Conservation (phyloP, 306 rosid species). For the Delonix regia region DNA sequence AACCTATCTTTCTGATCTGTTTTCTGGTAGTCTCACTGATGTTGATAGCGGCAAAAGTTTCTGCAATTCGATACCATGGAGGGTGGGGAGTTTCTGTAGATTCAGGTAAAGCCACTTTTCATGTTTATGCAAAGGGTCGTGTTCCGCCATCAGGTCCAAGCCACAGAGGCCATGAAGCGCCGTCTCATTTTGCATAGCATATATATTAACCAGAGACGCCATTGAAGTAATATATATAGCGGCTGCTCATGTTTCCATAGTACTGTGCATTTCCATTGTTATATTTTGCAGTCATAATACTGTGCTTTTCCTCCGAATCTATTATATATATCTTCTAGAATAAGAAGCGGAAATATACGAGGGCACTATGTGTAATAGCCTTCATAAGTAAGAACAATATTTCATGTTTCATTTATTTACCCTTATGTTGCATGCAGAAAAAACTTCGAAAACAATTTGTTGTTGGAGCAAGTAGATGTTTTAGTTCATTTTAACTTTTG, state of each 20-base stretch:
- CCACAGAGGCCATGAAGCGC: constrained; percentile 33
- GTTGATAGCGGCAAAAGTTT: background rate
- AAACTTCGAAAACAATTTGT: no score
- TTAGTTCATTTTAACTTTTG: background rate
- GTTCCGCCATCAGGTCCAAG: constrained; percentile 50
- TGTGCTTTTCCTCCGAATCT: background rate
- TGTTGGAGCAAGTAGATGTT: background rate
- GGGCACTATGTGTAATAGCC: background rate
- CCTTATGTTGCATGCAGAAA: background rate
- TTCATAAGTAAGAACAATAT: no score
- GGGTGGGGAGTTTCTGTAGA: constrained; percentile 11
- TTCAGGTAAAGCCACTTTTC: constrained; percentile 8
- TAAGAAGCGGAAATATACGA: background rate
- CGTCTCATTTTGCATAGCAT: background rate
- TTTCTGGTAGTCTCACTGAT: constrained; percentile 9
- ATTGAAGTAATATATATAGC: background rate
- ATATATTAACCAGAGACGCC: constrained; percentile 31
- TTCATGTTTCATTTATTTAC: background rate
- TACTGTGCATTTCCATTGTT: background rate
- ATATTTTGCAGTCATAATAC: background rate
- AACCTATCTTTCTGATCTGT: constrained; percentile 8
- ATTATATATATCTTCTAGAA: background rate
- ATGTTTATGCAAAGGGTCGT: constrained; percentile 20
- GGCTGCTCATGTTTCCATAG: background rate
- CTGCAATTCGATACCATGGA: background rate